Evolutionary conservation across 2,329 filamentous ascomycete species (phyloP), one percentile per base, ranked within the genome.

Genomic region (Massarina eburnea): DNA sequence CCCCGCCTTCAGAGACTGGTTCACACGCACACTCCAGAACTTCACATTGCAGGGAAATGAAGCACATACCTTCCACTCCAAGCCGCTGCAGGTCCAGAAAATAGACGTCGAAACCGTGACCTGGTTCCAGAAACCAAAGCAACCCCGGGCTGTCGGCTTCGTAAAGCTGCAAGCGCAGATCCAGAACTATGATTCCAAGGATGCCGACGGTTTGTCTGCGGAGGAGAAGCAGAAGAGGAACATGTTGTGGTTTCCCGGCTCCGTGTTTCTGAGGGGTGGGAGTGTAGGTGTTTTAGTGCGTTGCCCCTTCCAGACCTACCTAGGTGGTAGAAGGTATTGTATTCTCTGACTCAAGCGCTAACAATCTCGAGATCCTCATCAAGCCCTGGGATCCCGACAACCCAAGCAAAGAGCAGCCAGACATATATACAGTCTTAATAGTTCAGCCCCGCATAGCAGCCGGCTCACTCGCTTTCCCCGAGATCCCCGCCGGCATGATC

Each of bases 401-500:
- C 55, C 18, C 35, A 3, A 3, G 36, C 14, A 9, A 17, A n/a
- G 17, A 20, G 14, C 20, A 29, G 6, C 9, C 29, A 41, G 45
- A 47, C 17, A 37, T 32, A 15, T 66, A 76, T 39, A 77, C 77
- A 3, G 71, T 84, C 20, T 54, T 84, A 8, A 80, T 80, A 0
- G 62, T 81, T 3, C 81, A 83, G 51, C 80, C 80, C 9, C 76
- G 81, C 20, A 75, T 82, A 9, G 77, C 81, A 4, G 78, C 79
- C 1, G 79, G 76, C 0, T 79, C 75, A 1, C 70, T 83, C 3
- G 67, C 75, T 1, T 79, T 84, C 46, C 57, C 73, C 10, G 81
- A 83, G 58, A 75, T 84, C 8, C 81, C 81, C 2, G 81, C 81
- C 1, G 81, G 81, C 15, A 83, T 84, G 80, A 68, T 84, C 1